Conservation (phyloP, 2,329 filamentous ascomycete species). For the Magnaporthales sp. region DNA sequence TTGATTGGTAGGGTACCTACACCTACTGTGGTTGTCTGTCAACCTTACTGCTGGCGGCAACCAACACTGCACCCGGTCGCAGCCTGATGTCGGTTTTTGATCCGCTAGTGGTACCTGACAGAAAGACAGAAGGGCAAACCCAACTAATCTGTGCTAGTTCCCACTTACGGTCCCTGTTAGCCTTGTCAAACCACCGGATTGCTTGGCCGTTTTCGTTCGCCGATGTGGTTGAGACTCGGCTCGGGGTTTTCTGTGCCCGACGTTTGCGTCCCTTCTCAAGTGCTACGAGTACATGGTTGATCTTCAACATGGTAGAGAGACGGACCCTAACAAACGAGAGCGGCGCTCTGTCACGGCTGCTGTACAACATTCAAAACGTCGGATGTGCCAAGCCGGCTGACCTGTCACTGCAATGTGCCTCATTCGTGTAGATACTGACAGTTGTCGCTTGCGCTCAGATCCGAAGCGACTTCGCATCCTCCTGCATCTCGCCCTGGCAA, state of each 20-base stretch:
- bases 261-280: background rate
- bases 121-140: background rate
- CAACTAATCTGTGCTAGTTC: background rate
- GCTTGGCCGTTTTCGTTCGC: background rate
- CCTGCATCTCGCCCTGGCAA: background rate
- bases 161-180: background rate
- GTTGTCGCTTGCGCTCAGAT: background rate
- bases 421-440: background rate
- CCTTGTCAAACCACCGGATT: background rate
- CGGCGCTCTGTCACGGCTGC: background rate
- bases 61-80: background rate
- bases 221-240: slow-evolving; percentile 1
- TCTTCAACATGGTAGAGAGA: background rate
- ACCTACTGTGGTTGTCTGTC: no score
- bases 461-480: background rate
- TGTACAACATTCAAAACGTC: background rate
- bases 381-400: background rate
- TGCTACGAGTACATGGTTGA: background rate
- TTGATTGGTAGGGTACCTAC: background rate
- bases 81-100: background rate
- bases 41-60: background rate
- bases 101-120: background rate
- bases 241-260: background rate
- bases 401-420: background rate
- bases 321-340: background rate